Base-by-base conservation (phyloP, 768 basidiomycete genomes). In the Rhodotorula taiwanensis region DNA sequence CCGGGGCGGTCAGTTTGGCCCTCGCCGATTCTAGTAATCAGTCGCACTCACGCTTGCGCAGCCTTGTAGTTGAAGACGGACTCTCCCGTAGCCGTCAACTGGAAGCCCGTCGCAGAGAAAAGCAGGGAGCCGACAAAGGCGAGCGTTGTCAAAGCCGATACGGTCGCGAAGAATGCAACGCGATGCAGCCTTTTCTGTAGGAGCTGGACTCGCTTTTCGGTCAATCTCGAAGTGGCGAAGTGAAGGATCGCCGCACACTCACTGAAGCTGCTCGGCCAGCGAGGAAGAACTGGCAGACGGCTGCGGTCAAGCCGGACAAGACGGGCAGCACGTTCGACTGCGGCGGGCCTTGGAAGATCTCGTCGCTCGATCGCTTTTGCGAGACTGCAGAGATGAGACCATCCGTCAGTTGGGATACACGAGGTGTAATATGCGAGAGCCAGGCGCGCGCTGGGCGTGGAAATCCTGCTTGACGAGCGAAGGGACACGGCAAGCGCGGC, bases 281-380 rank as follows among this genome's bases (percentile, higher is more conserved):
- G 21, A 58, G 30, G 49, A 50, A 58, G 15, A 18, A 27, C 41
- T 49, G 57, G 41, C 57, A 58, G 21, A 50, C 49, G 20, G 48
- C 36, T 13, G 27, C 49, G 1, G 49, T 51, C 3, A 51, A 9
- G 5, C 39, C 57, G 3, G 39, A 16, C 25, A 58, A n/a, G 39
- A 58, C 18, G 2, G 57, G 57, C 2, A 51, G 30, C 8, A 58
- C 49, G 39, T 51, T 58, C 8, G 27, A 31, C 41, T 58, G 57
- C 21, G 57, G 48, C 13, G 57, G 57, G 14, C 57, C 57, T 13
- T 28, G 28, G 15, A 58, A 30, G 5, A 58, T 10, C 8, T 14
- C 5, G 0, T 30, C 30, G 39, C 36, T 33, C 21, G 39, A 23
- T 8, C 57, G 48, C 2, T 42, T 2, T 14, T 58, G 57, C 14